Evolutionary conservation across 371 early-diverging fungal species (phyloP).

Genomic region (Lichtheimia corymbifera): DNA sequence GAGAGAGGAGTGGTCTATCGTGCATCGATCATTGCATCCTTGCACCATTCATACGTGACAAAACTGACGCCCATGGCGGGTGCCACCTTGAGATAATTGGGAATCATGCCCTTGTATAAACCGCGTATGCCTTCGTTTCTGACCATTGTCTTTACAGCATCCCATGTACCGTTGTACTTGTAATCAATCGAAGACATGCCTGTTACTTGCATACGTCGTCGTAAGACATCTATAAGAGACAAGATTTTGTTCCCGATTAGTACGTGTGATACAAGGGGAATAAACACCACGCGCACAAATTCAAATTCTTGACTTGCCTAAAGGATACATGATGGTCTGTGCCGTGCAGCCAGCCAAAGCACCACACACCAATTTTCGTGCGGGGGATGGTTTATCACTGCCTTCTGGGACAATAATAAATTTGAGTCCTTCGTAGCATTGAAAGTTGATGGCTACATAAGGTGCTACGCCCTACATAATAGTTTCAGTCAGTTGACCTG

Average conservation of each 20-base stretch:
- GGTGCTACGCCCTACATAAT: slow-evolving; percentile 75
- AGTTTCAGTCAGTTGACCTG: not conserved
- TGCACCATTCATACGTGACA: slow-evolving; percentile 79
- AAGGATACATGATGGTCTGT: slow-evolving; percentile 90
- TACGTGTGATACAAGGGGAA: not conserved
- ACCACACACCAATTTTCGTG: slow-evolving; percentile 78
- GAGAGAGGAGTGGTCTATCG: slow-evolving; percentile 17
- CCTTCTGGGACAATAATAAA: slow-evolving; percentile 69
- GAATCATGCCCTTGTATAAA: slow-evolving; percentile 68
- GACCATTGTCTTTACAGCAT: slow-evolving; percentile 71
- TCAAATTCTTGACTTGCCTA: slow-evolving; percentile 45
- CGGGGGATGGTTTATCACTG: slow-evolving; percentile 60
- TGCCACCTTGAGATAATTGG: slow-evolving; percentile 84
- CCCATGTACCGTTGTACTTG: slow-evolving; percentile 77
- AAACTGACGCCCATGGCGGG: slow-evolving; percentile 89
- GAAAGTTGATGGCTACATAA: slow-evolving; percentile 86
- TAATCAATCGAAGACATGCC: slow-evolving; percentile 73
- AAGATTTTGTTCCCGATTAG: not conserved
- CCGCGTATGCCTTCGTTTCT: slow-evolving; percentile 66
- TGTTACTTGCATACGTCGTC: slow-evolving; percentile 88
- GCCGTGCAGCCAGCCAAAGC: slow-evolving; percentile 89
- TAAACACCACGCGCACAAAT: slow-evolving; percentile 13
- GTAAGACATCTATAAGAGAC: slow-evolving; percentile 63
- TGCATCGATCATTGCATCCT: slow-evolving; percentile 48
- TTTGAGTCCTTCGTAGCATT: slow-evolving; percentile 81